Conservation (phyloP, 345 rosid genomes). For the Erodium maritimum region DNA sequence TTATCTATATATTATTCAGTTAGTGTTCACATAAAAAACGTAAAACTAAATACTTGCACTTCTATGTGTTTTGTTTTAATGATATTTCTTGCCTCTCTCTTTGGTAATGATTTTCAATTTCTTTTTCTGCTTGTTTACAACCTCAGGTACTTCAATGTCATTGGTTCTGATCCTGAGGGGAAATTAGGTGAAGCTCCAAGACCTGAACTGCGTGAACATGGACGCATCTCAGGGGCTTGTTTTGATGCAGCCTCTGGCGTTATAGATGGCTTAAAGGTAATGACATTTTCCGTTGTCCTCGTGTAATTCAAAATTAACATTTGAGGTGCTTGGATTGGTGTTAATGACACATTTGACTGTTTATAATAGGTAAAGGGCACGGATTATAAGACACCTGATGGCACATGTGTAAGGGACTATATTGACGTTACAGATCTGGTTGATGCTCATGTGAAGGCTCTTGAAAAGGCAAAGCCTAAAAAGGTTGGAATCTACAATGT, state of each 20-base stretch:
- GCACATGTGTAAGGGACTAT: constrained; percentile 91
- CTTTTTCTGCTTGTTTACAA: neutral
- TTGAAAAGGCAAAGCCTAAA: constrained; percentile 53
- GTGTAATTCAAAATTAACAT: neutral
- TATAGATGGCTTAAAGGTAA: constrained; percentile 71
- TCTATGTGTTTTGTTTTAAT: no score
- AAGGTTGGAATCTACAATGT: constrained; percentile 94
- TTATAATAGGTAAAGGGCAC: constrained; percentile 70
- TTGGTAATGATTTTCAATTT: neutral
- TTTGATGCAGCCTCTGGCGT: constrained; percentile 98
- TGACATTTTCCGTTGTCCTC: neutral
- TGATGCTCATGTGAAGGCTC: constrained; percentile 95
- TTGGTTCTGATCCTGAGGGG: constrained; percentile 95
- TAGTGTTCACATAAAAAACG: neutral
- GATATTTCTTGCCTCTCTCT: no score
- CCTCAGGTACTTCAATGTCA: constrained; percentile 93
- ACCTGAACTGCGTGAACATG: constrained; percentile 93
- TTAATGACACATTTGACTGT: neutral
- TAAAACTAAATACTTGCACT: no score
- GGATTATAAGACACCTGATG: constrained; percentile 80
- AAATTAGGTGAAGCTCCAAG: constrained; percentile 95
- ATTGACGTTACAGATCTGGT: constrained; percentile 97
- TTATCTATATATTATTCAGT: neutral
- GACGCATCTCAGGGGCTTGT: constrained; percentile 94
- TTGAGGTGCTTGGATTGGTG: no score